These are phyloP conservation scores for Coniferiporia sulphurascens DNA, from an alignment of 1,284 basidiomycete genomes.

Conservation along the genomic window DNA sequence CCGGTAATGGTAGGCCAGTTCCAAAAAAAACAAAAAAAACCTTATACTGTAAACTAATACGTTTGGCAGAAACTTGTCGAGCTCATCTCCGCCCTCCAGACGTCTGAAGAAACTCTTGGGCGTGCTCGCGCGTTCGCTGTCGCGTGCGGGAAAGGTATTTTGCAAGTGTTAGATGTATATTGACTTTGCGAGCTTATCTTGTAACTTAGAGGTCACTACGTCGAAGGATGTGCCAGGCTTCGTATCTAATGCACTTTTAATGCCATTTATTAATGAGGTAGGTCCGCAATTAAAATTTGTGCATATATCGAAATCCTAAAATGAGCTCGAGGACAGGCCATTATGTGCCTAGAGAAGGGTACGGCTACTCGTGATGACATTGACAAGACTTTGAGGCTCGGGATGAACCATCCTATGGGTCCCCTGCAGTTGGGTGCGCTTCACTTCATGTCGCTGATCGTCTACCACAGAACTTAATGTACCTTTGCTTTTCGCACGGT, in stretches of 20 bases:
- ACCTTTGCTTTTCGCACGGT: neutral
- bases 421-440: constrained; percentile 71
- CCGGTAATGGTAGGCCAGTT: constrained; percentile 74
- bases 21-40: constrained; percentile 5
- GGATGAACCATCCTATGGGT: constrained; percentile 97
- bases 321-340: constrained; percentile 56
- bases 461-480: neutral
- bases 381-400: constrained; percentile 88
- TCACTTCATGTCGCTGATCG: neutral
- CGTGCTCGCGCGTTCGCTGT: constrained; percentile 80
- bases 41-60: constrained; percentile 11
- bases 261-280: constrained; percentile 91
- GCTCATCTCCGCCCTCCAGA: constrained; percentile 91
- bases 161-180: neutral
- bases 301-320: neutral
- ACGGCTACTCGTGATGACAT: constrained; percentile 92
- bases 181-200: neutral
- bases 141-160: constrained; percentile 84
- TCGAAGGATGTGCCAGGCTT: constrained; percentile 92
- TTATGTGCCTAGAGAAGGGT: constrained; percentile 89
- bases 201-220: constrained; percentile 71
- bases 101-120: constrained; percentile 69
- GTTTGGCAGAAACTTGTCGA: constrained; percentile 80
- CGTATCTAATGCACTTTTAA: constrained; percentile 81
- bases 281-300: constrained; percentile 21